Conservation (phyloP, 2,329 filamentous ascomycete genomes). For the Ophiostoma sp. region DNA sequence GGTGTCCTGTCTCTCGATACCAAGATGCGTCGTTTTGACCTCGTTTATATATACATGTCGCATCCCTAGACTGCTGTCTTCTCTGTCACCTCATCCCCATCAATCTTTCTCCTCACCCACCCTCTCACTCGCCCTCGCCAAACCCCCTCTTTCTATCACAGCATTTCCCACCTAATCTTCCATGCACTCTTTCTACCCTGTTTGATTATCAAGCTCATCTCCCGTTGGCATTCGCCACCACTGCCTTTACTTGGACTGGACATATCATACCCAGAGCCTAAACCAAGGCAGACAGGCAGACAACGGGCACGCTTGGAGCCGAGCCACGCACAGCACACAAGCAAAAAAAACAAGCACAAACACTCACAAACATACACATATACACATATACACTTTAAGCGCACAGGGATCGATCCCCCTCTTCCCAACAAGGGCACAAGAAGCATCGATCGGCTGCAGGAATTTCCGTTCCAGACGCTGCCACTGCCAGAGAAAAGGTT, state of each 20-base stretch:
- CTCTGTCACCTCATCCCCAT: background rate
- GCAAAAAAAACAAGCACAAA: background rate
- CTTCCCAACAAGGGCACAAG: background rate
- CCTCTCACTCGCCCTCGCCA: background rate
- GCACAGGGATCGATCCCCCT: background rate
- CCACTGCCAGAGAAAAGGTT: background rate
- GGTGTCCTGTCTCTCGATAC: background rate
- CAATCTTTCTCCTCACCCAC: background rate
- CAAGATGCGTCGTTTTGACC: background rate
- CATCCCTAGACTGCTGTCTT: background rate
- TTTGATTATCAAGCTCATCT: background rate
- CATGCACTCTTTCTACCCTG: background rate
- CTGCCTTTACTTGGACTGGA: background rate
- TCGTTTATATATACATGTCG: background rate
- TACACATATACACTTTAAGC: background rate
- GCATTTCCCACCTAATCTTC: too few species aligned
- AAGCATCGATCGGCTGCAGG: constrained; percentile 16
- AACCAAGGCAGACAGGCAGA: constrained; percentile 1
- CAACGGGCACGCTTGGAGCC: background rate
- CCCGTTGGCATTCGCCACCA: background rate
- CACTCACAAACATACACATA: background rate
- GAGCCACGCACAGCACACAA: background rate
- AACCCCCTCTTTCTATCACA: too few species aligned
- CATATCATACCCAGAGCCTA: background rate
- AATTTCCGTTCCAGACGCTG: constrained; percentile 13